Evolutionary conservation across 2,329 filamentous ascomycete genomes (phyloP), one percentile per base, ranked within the genome.

Genomic region (Colletotrichum lentis): DNA sequence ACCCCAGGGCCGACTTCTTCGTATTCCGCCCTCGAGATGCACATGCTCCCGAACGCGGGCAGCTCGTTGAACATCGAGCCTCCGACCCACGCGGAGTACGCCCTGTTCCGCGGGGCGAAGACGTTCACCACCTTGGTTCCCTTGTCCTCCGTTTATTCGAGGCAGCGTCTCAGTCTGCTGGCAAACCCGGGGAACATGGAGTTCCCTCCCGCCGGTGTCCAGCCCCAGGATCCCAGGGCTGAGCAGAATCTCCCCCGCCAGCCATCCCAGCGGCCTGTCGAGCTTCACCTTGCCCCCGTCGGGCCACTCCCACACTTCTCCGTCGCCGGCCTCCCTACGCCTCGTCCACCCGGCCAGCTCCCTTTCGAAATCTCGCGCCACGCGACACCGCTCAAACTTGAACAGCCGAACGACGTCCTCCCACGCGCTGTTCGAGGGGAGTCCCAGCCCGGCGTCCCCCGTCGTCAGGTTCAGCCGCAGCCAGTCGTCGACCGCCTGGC

Each of bases 31-130:
- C 47, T 52, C 22, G 27, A 20, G 11, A 60, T 55, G 20, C 50
- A 50, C 58, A 62, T 54, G 43, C 35, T 18, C 35, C 27, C 24
- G 18, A 55, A 62, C 18, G 58, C 49, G 43, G 50, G 50, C 31
- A 62, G 35, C 27, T 63, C 27, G 18, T 44, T 66, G 24, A 66
- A 14, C 6, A 66, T n/a, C 7, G 64, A 63, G 8, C 43, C 64
- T n/a, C 52, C 58, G 16, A 20, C 24, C 44, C 58, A 62, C 14
- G 58, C 58, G 4, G 52, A 67, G 16, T 52, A 53, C 2, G 43
- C 49, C 35, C 37, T 57, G 39, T 52, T 53, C 5, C 37, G 59
- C 50, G 44, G 44, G 27, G 37, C 37, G 35, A 50, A 31, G 24
- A 52, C 12, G 27, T 57, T 63, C n/a, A 56, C 27, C n/a, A 56